These are phyloP conservation scores for Saprolegnia diclina DNA, from an alignment of 352 stramenopile species.

Conservation along the genomic window DNA sequence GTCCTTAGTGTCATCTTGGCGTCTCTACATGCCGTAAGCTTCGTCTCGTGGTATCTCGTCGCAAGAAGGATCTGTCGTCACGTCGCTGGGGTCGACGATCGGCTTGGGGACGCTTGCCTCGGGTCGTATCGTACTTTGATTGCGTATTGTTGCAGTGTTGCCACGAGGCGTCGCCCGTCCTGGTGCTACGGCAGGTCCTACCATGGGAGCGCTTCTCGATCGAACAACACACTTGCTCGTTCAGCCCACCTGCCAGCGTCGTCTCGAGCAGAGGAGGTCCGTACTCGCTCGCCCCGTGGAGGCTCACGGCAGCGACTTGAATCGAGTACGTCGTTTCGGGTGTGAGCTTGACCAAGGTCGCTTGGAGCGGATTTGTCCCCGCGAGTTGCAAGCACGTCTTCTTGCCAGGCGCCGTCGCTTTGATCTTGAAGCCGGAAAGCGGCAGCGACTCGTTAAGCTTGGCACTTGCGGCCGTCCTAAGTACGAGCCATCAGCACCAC, in stretches of 20 bases:
- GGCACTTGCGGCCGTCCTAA: constrained; percentile 32
- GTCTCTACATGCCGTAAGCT: too few species aligned
- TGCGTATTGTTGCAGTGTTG: too few species aligned
- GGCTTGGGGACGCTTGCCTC: too few species aligned
- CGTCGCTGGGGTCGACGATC: too few species aligned
- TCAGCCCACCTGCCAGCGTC: neutral
- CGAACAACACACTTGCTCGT: too few species aligned
- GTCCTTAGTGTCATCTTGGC: too few species aligned
- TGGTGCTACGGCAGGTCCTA: too few species aligned
- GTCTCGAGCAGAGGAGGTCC: constrained; percentile 22
- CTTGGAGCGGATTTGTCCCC: constrained; percentile 32
- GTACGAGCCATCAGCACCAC: constrained; percentile 4
- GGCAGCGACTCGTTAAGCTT: constrained; percentile 46
- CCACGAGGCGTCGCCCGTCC: too few species aligned
- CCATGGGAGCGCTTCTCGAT: too few species aligned
- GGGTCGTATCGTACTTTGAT: too few species aligned
- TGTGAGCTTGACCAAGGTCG: constrained; percentile 32
- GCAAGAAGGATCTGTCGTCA: too few species aligned
- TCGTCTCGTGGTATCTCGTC: too few species aligned
- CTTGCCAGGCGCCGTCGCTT: constrained; percentile 19
- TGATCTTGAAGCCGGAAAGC: constrained; percentile 63
- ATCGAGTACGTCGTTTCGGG: constrained; percentile 41
- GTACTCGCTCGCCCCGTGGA: constrained; percentile 55
- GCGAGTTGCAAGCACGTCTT: constrained; percentile 32
- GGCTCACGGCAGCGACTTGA: constrained; percentile 45